These are phyloP conservation scores for Metschnikowia reukaufii DNA, from an alignment of 805 yeast genomes.

Conservation along the genomic window DNA sequence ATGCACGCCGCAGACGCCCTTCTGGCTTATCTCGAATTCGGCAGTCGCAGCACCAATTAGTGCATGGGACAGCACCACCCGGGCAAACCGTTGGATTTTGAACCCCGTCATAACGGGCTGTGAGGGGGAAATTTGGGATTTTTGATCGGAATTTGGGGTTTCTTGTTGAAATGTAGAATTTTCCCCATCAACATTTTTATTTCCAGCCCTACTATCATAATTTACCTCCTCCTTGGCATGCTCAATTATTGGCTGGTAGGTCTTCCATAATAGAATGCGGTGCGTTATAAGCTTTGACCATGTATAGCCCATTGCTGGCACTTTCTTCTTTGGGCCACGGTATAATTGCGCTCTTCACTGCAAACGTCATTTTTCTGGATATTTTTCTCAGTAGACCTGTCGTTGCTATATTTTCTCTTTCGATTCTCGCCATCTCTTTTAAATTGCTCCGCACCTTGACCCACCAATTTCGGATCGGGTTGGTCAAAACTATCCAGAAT, in stretches of 20 bases:
- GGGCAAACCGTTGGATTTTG: constrained; percentile 8
- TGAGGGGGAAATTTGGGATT: not conserved
- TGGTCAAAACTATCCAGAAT: not conserved
- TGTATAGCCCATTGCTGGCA: constrained; percentile 21
- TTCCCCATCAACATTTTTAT: not conserved
- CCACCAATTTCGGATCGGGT: not conserved
- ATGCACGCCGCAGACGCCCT: constrained; percentile 8
- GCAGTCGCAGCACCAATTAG: constrained; percentile 4
- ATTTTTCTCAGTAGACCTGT: not conserved
- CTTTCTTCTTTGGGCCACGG: constrained; percentile 12
- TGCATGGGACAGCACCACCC: constrained; percentile 6
- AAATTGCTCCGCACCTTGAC: not conserved
- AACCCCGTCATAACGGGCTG: constrained; percentile 1
- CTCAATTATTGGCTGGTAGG: constrained; percentile 11
- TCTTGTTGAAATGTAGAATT: not conserved
- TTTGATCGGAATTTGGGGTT: not conserved
- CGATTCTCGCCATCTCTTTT: not conserved
- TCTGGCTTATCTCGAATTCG: constrained; percentile 13
- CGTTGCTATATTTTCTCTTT: not conserved
- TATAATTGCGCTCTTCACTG: not conserved
- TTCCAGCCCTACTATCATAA: not conserved
- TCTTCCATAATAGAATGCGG: constrained; percentile 19
- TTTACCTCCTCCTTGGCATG: not conserved
- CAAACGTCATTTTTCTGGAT: not conserved
- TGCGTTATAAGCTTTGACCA: constrained; percentile 20